Percentiles rank a stretch among this genome's conserved stretches.
Conservation (phyloP, 441 rosid species). For the Croton laevigatus region DNA sequence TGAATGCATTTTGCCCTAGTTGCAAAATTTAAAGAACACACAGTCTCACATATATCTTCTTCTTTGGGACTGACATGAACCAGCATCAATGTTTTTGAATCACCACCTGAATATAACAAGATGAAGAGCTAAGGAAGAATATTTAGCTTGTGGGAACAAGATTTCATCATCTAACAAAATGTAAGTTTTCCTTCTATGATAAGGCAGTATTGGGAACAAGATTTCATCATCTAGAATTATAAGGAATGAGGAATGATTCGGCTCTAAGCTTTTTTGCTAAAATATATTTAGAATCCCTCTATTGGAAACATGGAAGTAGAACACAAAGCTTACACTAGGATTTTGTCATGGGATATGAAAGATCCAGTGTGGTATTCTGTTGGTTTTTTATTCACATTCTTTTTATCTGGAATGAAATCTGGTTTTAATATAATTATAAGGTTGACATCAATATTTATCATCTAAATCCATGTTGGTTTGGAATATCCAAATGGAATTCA, state of each 20-base stretch:
- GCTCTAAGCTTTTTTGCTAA: neutral
- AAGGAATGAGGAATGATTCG: neutral
- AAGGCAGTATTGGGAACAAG: neutral
- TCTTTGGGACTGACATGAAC: constrained; percentile 81
- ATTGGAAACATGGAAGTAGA: neutral
- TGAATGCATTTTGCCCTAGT: constrained; percentile 61
- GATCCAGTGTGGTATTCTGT: neutral
- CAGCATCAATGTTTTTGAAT: constrained; percentile 81
- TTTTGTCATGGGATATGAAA: neutral
- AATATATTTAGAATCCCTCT: neutral
- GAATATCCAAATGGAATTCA: neutral
- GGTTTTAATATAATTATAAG: neutral
- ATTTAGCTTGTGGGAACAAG: neutral
- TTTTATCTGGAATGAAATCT: neutral
- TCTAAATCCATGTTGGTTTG: neutral
- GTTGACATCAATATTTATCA: neutral
- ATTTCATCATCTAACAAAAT: neutral
- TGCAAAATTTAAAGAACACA: constrained; percentile 76
- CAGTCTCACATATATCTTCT: constrained; percentile 79
- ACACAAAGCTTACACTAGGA: neutral
- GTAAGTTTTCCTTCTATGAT: neutral
- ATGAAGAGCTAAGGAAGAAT: neutral
- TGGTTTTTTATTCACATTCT: neutral
- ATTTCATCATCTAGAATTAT: neutral
- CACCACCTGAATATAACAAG: constrained; percentile 49